Percentiles rank a stretch among this genome's conserved stretches.
Conservation (phyloP, 345 rosid genomes). For the Raphanus raphanistrum region DNA sequence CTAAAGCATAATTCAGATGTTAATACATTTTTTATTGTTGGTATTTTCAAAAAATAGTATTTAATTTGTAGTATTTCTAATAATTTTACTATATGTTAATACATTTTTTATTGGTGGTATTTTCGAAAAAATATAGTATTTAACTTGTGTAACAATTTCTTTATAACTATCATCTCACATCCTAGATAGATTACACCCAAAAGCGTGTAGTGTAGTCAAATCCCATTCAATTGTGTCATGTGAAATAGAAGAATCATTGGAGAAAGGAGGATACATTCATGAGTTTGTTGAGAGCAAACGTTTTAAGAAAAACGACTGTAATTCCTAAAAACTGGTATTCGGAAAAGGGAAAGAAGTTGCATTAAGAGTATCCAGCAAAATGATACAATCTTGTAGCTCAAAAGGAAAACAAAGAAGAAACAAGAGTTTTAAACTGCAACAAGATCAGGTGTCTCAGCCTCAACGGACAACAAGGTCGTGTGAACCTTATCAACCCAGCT, state of each 20-base stretch:
- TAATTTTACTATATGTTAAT: too few species aligned
- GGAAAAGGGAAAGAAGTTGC: constrained; percentile 8
- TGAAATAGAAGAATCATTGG: not conserved
- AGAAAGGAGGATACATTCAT: not conserved
- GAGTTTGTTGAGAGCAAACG: not conserved
- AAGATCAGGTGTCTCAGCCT: constrained; percentile 97
- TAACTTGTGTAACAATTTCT: too few species aligned
- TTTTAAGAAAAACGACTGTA: not conserved
- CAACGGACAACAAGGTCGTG: constrained; percentile 72
- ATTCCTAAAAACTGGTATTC: not conserved
- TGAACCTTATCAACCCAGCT: constrained; percentile 83
- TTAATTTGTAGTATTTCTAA: too few species aligned
- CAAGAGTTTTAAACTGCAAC: constrained; percentile 57
- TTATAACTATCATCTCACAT: too few species aligned
- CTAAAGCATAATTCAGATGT: too few species aligned
- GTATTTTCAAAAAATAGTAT: too few species aligned
- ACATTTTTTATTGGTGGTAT: too few species aligned
- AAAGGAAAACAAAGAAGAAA: not conserved
- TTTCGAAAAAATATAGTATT: too few species aligned
- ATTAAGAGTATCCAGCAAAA: constrained; percentile 1
- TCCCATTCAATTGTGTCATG: not conserved
- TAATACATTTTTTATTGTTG: too few species aligned
- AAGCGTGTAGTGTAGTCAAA: not conserved
- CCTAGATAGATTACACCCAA: too few species aligned
- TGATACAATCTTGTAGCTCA: constrained; percentile 30